Conservation (phyloP, 192 early-diverging fungal genomes). For the Podochytrium sp. region DNA sequence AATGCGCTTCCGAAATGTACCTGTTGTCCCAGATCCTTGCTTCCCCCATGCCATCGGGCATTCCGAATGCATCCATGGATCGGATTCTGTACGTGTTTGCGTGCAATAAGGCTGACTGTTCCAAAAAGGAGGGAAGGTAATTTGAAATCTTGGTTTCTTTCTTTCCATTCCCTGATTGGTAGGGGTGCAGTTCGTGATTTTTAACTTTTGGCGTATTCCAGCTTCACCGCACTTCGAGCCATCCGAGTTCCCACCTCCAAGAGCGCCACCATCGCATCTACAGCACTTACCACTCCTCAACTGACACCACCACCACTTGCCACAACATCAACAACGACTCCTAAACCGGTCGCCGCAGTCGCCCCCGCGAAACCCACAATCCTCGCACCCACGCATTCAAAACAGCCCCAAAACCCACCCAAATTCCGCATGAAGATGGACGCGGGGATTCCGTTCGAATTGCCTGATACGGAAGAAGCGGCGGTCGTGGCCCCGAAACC, state of each 20-base stretch:
- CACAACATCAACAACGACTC: not conserved
- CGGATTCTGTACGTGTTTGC: conserved; percentile 27
- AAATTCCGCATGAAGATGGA: conserved; percentile 11
- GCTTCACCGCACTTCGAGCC: conserved; percentile 18
- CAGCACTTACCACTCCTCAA: too few species aligned
- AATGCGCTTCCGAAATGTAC: conserved; percentile 6
- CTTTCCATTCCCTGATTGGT: not conserved
- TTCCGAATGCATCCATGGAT: conserved; percentile 13
- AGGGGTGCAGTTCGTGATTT: not conserved
- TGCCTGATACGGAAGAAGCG: not conserved
- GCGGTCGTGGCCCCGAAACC: not conserved
- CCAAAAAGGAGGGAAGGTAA: conserved; percentile 7
- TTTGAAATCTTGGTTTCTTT: not conserved
- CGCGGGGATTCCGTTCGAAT: not conserved
- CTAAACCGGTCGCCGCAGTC: not conserved
- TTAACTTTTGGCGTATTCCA: not conserved
- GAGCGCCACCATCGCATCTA: not conserved
- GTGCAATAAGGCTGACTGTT: conserved; percentile 25
- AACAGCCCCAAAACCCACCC: not conserved
- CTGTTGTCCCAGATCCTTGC: conserved; percentile 21
- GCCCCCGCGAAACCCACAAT: not conserved
- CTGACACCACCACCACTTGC: too few species aligned
- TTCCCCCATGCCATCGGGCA: not conserved
- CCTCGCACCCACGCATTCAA: not conserved
- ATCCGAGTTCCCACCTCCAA: conserved; percentile 9